These are phyloP conservation scores for Thraustochytrium sp. DNA, from an alignment of 352 stramenopile species.

Conservation along the genomic window DNA sequence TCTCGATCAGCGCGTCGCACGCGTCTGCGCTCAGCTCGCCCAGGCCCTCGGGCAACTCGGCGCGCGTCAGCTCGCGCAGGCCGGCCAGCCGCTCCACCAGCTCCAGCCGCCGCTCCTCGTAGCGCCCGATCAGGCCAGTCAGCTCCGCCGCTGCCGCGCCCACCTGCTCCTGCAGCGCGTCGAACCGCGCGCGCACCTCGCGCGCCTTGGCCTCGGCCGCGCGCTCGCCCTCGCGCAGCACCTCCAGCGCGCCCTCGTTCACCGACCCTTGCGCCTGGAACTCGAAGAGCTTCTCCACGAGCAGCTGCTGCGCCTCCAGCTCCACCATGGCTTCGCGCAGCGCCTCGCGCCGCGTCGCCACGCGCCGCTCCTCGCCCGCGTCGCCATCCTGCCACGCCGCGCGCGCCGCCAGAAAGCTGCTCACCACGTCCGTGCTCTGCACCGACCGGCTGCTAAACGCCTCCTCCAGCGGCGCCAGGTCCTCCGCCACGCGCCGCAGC, in stretches of 20 bases:
- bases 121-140: background rate
- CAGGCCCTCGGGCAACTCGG: background rate
- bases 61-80: background rate
- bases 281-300: constrained; percentile 18
- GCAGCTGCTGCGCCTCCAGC: constrained; percentile 11
- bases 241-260: background rate
- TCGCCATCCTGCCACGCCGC: background rate
- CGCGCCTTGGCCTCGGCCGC: background rate
- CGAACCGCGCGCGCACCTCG: background rate
- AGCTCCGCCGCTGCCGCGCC: background rate
- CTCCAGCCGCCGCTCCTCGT: background rate
- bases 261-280: background rate
- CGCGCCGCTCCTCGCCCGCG: background rate
- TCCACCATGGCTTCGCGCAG: background rate
- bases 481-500: background rate
- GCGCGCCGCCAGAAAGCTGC: background rate
- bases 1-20: background rate
- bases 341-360: background rate
- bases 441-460: background rate
- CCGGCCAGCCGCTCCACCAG: background rate
- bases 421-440: constrained; percentile 30
- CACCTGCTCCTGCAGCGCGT: background rate
- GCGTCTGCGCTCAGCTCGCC: background rate
- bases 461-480: background rate
- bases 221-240: background rate